Evolutionary conservation across 106 monocot species (phyloP), one percentile per base, ranked within the genome.

Genomic region (Chionographis japonica): DNA sequence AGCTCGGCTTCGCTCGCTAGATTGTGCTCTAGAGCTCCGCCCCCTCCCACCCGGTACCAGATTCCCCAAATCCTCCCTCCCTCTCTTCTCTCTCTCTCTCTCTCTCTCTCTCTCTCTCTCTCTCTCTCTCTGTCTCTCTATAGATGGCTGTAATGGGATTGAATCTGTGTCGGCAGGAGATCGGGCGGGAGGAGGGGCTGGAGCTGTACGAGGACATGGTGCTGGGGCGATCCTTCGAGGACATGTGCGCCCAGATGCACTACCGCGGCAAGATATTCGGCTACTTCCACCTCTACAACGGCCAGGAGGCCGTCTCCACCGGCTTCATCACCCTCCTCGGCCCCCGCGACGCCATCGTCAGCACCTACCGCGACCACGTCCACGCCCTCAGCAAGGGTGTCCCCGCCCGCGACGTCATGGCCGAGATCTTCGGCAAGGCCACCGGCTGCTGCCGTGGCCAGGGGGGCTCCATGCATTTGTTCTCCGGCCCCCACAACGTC

Each of bases 391-490:
- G 87, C 83, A 99, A 99, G 70, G 98, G 98, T 13, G 93, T 99
- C 55, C 79, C 93, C 0, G 83, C 93, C 6, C 80, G 90, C 8
- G 62, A 78, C 8, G 88, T 99, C 19, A 99, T 99, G 93, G 93
- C 98, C 15, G 98, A 99, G 87, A 79, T 93, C 58, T 99, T 90
- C 57, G 98, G 98, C 27, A 93, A 90, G 84, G 41, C 93, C 72
- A 90, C 93, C n/a, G 98, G 98, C n/a, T 93, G 93, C 74, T 99
- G 93, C 81, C 85, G 98, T 6, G 93, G 98, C 39, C 93, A 99
- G 82, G 98, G 98, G 8, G 98, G 98, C 0, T 99, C 98, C 57
- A 99, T 93, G 98, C 98, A 99, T 80, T 90, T 99, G 98, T 99
- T 99, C 78, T 99, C 93, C 54, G 63, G 63, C 13, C 76, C 78